phyloP scores from a whole-genome alignment of 2,329 filamentous ascomycete species.

The Phialemonium atrogriseum region DNA sequence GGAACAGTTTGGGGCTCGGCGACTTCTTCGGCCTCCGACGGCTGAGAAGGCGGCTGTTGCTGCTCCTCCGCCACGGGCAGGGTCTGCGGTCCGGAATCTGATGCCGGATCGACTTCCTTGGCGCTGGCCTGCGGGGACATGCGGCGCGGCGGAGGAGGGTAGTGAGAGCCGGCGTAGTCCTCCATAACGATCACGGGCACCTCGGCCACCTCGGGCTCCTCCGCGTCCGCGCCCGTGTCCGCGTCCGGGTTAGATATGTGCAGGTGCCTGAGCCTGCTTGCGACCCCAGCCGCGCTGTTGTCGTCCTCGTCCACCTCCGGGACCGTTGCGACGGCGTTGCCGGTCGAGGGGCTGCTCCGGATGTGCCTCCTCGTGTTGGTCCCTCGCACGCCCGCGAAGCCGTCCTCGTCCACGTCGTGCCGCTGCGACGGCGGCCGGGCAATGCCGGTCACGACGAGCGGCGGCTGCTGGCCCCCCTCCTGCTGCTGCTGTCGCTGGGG shows the following conservation, averaged over 20 bases:
- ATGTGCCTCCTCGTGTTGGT: slow-evolving; percentile 77
- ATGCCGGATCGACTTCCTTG: no score
- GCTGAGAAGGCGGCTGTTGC: no score
- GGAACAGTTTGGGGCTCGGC: no score
- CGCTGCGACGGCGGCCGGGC: neutral
- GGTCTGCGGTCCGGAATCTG: no score
- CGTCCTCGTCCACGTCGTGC: slow-evolving; percentile 32
- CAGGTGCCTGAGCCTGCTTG: slow-evolving; percentile 36
- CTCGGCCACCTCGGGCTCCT: slow-evolving; percentile 1
- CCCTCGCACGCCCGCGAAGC: slow-evolving; percentile 40
- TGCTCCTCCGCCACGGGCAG: no score
- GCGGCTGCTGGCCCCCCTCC: slow-evolving; percentile 4
- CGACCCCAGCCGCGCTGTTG: slow-evolving; percentile 32
- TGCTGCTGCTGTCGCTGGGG: slow-evolving; percentile 8
- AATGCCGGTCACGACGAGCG: neutral
- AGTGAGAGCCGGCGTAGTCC: no score
- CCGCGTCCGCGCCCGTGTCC: slow-evolving; percentile 21
- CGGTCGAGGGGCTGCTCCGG: slow-evolving; percentile 70
- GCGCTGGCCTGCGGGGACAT: no score
- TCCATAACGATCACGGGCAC: slow-evolving; percentile 3
- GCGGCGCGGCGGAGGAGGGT: no score
- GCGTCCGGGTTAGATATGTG: slow-evolving; percentile 33
- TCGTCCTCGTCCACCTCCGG: slow-evolving; percentile 77
- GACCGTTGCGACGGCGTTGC: slow-evolving; percentile 72
- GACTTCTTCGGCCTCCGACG: no score